Percentiles rank a stretch among this genome's conserved stretches.
These are phyloP conservation scores for Agaricus subrufescens DNA, from an alignment of 768 basidiomycete genomes.

Conservation along the genomic window DNA sequence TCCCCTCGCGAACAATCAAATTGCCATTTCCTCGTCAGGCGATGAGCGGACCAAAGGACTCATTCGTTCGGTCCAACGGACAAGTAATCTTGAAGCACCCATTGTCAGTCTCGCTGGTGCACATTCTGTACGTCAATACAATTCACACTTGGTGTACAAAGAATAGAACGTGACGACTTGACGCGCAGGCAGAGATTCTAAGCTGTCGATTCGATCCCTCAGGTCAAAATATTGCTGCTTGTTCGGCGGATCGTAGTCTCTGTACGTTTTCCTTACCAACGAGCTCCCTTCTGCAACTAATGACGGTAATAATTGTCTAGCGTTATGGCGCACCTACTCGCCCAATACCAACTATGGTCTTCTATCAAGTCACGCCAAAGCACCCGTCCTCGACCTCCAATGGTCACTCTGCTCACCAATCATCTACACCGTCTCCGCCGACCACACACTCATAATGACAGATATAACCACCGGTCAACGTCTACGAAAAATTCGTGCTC, in stretches of 20 bases:
- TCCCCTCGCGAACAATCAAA: constrained; percentile 49
- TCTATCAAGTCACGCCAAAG: constrained; percentile 79
- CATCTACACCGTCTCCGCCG: constrained; percentile 85
- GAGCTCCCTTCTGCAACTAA: not conserved
- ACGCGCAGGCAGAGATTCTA: constrained; percentile 57
- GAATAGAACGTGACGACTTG: not conserved
- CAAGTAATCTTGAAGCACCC: constrained; percentile 90
- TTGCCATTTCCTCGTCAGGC: constrained; percentile 70
- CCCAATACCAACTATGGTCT: constrained; percentile 93
- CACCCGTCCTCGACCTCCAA: constrained; percentile 88
- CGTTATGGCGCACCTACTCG: constrained; percentile 87
- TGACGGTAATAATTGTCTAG: constrained; percentile 28
- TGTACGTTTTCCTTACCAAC: constrained; percentile 49
- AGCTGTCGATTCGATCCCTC: constrained; percentile 93
- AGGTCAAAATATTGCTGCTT: constrained; percentile 91
- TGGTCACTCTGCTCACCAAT: constrained; percentile 75
- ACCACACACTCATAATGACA: constrained; percentile 73
- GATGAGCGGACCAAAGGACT: constrained; percentile 76
- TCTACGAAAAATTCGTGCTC: constrained; percentile 77
- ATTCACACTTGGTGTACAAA: not conserved
- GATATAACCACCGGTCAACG: constrained; percentile 85
- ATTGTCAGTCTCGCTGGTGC: constrained; percentile 89
- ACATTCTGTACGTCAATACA: constrained; percentile 58
- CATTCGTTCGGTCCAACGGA: constrained; percentile 82
- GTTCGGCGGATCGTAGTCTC: constrained; percentile 84